phyloP scores from a whole-genome alignment of 2,329 filamentous ascomycete genomes.

The Blastomyces gilchristii region DNA sequence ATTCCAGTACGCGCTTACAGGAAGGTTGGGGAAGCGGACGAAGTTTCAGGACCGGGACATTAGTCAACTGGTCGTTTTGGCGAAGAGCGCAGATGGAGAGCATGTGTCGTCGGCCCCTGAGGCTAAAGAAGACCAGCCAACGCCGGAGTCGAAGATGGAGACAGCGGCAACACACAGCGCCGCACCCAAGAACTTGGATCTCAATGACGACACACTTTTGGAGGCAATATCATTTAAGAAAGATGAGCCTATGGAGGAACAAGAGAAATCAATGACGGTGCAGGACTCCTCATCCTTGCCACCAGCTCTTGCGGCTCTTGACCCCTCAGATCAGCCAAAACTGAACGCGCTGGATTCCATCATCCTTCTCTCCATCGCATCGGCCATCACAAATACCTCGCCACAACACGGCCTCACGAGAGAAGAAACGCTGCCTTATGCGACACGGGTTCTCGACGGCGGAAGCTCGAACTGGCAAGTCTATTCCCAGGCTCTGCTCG shows the following conservation, averaged over 20 bases:
- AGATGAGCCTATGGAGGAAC: conserved; percentile 31
- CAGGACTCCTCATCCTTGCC: conserved; percentile 47
- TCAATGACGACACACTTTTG: conserved; percentile 88
- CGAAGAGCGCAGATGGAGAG: conserved; percentile 51
- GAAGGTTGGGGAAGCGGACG: conserved; percentile 61
- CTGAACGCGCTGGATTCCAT: conserved; percentile 78
- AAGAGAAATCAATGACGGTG: conserved; percentile 29
- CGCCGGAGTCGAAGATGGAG: conserved; percentile 11
- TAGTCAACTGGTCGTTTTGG: conserved; percentile 84
- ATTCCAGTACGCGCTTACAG: conserved; percentile 74
- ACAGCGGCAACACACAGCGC: conserved; percentile 22
- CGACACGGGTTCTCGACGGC: conserved; percentile 73
- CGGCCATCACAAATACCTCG: conserved; percentile 82
- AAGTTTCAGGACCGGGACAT: conserved; percentile 40
- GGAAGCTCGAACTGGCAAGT: conserved; percentile 96
- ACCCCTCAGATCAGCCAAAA: conserved; percentile 71
- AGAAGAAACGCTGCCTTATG: conserved; percentile 90
- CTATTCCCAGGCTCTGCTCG: conserved; percentile 84
- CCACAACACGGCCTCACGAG: conserved; percentile 75
- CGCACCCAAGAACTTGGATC: conserved; percentile 57
- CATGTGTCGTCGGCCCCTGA: conserved; percentile 11
- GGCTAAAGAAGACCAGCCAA: conserved; percentile 15
- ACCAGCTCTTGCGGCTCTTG: conserved; percentile 50
- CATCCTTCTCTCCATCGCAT: conserved; percentile 66
- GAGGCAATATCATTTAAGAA: conserved; percentile 75